Evolutionary conservation across 2,329 filamentous ascomycete species (phyloP), one percentile per base, ranked within the genome.

Genomic region (Calonectria naviculata): DNA sequence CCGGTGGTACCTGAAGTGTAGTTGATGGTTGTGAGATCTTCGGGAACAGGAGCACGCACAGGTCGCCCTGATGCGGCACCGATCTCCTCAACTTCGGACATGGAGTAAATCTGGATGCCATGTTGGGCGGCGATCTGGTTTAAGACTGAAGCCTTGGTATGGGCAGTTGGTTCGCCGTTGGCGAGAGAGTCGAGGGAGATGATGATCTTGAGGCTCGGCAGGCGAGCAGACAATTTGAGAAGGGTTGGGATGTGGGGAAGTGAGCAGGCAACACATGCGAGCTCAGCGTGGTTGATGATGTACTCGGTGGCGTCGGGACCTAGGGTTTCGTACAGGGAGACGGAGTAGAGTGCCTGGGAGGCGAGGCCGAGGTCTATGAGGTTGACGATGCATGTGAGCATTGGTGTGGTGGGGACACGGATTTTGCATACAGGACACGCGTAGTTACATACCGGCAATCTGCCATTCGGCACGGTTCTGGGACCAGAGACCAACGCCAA

Each of bases 251-350:
- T 92, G 80, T 98, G 95, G 49, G 91, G 91, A 54, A 98, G 86
- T 31, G 94, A 95, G 70, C 94, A 92, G 73, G 93, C 91, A 44
- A 98, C 91, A 78, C 92, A 94, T 70, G 88, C 83, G 68, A 98
- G 86, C 73, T 92, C 89, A 66, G 95, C 91, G 82, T 98, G 96
- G 84, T 97, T 97, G 85, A 98, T 93, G 83, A 99, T 98, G 85
- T 94, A 98, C 85, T 98, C 95, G 68, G 94, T 95, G 3, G 95
- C 91, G 76, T 98, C 94, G 15, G 96, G 93, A 12, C 96, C 96
- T 6, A 99, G 90, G 15, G 96, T 98, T 83, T 98, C 97, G 86
- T 99, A 99, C 62, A 99, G 92, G 6, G 96, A 98, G 67, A 99
- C 95, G 26, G 93, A 94, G 84, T 89, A 98, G 34, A 98, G 90